Conservation (phyloP, 805 yeast species). For the Pichia sporocuriosa region DNA sequence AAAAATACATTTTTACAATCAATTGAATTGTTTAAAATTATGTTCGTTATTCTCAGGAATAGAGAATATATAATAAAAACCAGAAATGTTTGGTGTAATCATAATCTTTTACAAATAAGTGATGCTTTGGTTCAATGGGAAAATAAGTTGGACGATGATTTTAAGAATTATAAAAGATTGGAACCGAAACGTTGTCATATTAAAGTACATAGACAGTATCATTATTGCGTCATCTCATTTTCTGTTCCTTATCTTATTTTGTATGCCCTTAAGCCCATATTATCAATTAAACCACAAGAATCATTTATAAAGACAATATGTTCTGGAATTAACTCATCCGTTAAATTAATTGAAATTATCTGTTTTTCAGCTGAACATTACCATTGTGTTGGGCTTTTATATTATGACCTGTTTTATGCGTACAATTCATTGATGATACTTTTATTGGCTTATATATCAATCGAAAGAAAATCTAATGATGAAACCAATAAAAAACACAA, state of each 20-base stretch:
- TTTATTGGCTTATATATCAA: constrained; percentile 28
- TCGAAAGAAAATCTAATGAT: constrained; percentile 10
- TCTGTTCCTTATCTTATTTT: constrained; percentile 31
- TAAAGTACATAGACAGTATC: constrained; percentile 28
- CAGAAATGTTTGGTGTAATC: constrained; percentile 26
- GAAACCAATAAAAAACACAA: constrained; percentile 4
- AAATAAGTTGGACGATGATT: constrained; percentile 17
- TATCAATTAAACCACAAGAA: constrained; percentile 20
- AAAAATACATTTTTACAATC: constrained; percentile 19
- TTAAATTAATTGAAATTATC: constrained; percentile 25
- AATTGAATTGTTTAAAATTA: constrained; percentile 25
- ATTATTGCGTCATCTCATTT: constrained; percentile 28
- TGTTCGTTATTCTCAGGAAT: constrained; percentile 28
- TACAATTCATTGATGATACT: constrained; percentile 32
- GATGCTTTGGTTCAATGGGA: constrained; percentile 22
- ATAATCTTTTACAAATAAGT: constrained; percentile 27
- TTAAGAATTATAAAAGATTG: constrained; percentile 13
- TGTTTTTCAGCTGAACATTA: constrained; percentile 12
- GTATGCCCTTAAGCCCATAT: constrained; percentile 22
- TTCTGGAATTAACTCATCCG: constrained; percentile 28
- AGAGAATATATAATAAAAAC: constrained; percentile 23
- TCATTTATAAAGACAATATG: constrained; percentile 27
- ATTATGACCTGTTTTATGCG: constrained; percentile 32
- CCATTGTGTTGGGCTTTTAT: constrained; percentile 28
- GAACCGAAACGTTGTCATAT: constrained; percentile 25